Conservation (phyloP, 805 yeast species). For the Saturnispora sanitii region DNA sequence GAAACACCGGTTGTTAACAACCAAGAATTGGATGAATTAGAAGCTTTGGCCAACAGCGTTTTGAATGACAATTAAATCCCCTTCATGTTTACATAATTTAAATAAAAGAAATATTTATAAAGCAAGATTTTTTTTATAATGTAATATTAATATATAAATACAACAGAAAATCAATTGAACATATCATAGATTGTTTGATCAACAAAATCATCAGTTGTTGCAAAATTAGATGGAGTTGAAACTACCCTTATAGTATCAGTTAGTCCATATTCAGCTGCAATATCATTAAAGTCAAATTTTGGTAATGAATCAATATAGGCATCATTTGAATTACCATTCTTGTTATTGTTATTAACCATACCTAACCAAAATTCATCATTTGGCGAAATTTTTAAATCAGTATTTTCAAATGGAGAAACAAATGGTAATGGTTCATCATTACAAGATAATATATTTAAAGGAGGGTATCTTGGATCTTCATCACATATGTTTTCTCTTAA, state of each 20-base stretch:
- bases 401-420: not conserved
- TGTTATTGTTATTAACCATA: slow-evolving; percentile 3
- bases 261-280: slow-evolving; percentile 2
- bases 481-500: slow-evolving; percentile 2
- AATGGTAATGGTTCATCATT: not conserved
- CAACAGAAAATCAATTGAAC: slow-evolving; percentile 7
- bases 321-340: not conserved
- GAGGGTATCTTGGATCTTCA: slow-evolving; percentile 3
- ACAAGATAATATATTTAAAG: not conserved
- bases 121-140: not conserved
- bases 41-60: slow-evolving; percentile 20
- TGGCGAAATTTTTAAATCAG: not conserved
- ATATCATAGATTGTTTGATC: slow-evolving; percentile 13
- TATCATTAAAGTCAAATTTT: not conserved
- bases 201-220: slow-evolving; percentile 9
- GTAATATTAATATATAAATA: slow-evolving; percentile 8
- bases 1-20: not conserved
- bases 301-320: not conserved
- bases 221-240: not conserved
- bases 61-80: slow-evolving; percentile 8
- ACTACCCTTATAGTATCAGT: not conserved
- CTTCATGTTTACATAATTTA: not conserved
- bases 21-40: slow-evolving; percentile 2
- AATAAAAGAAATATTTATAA: no score
- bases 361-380: slow-evolving; percentile 19